phyloP scores from a whole-genome alignment of 805 yeast genomes.

The Metschnikowia lochheadii region DNA sequence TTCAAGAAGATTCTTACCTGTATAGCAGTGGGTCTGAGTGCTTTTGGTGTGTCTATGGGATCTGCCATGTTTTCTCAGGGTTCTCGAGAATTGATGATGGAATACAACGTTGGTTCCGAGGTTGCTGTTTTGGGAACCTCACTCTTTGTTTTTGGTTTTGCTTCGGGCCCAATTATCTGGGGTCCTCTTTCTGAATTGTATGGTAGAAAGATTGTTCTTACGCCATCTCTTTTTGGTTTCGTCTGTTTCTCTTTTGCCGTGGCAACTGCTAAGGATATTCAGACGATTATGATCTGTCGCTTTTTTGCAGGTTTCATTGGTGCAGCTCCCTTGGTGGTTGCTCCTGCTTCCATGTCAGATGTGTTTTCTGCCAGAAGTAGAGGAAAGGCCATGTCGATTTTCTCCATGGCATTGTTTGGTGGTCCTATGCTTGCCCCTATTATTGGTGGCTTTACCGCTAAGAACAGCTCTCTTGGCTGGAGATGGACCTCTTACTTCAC shows the following conservation, averaged over 20 bases:
- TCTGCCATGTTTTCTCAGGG: conserved; percentile 80
- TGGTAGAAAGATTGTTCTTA: conserved; percentile 63
- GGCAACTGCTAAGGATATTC: conserved; percentile 23
- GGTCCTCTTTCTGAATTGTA: conserved; percentile 81
- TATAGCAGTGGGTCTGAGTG: conserved; percentile 29
- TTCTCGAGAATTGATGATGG: conserved; percentile 41
- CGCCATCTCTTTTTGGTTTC: conserved; percentile 54
- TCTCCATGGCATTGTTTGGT: conserved; percentile 33
- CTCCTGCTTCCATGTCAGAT: conserved; percentile 24
- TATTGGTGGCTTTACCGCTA: conserved; percentile 59
- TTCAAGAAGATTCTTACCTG: conserved; percentile 23
- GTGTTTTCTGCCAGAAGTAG: conserved; percentile 15
- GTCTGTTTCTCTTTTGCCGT: conserved; percentile 51
- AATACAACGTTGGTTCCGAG: conserved; percentile 58
- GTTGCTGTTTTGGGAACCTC: conserved; percentile 77
- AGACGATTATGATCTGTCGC: conserved; percentile 22
- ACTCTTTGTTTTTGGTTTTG: conserved; percentile 87
- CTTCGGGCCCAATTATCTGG: conserved; percentile 87
- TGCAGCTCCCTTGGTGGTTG: conserved; percentile 24
- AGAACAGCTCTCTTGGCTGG: conserved; percentile 63
- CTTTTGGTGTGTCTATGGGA: conserved; percentile 53
- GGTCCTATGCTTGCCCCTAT: conserved; percentile 23
- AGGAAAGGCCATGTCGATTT: conserved; percentile 22
- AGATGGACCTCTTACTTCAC: conserved; percentile 75
- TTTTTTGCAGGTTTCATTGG: conserved; percentile 24